Percentiles rank a stretch among this genome's conserved stretches.
Conservation (phyloP, 176 grass and related monocot genomes). For the Oropetium thomaeum region DNA sequence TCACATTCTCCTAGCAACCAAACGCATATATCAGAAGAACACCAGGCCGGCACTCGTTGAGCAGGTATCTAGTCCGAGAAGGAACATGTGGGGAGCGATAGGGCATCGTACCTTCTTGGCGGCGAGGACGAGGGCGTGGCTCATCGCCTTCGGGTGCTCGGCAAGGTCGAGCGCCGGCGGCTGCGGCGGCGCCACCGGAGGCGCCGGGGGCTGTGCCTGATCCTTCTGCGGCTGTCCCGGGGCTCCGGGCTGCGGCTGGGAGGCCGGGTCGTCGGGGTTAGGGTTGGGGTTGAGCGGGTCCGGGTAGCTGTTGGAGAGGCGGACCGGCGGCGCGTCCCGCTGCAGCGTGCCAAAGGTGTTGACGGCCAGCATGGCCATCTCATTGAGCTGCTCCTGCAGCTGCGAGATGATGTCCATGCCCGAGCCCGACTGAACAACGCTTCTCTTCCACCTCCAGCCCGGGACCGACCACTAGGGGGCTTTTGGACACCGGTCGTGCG, state of each 20-base stretch:
- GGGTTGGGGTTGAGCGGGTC: constrained; percentile 73
- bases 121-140: constrained; percentile 72
- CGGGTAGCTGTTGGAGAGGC: constrained; percentile 79
- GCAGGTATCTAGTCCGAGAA: not conserved
- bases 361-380: constrained; percentile 69
- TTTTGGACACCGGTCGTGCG: too few species aligned
- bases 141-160: constrained; percentile 87
- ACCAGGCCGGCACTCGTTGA: constrained; percentile 3
- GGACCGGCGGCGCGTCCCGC: constrained; percentile 80
- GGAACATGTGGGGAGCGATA: not conserved
- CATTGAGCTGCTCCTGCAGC: constrained; percentile 90
- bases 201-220: not conserved
- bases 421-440: not conserved
- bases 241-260: constrained; percentile 24
- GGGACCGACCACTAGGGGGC: too few species aligned
- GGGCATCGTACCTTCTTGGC: constrained; percentile 61
- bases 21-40: too few species aligned
- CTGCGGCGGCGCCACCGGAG: not conserved
- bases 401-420: constrained; percentile 94
- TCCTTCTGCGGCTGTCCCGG: not conserved
- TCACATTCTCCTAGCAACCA: not conserved
- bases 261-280: constrained; percentile 36
- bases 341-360: constrained; percentile 95
- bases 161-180: constrained; percentile 44
- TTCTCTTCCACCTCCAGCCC: not conserved